These are phyloP conservation scores for Neopestalotiopsis sp. DNA, from an alignment of 2,329 filamentous ascomycete genomes.

Conservation along the genomic window DNA sequence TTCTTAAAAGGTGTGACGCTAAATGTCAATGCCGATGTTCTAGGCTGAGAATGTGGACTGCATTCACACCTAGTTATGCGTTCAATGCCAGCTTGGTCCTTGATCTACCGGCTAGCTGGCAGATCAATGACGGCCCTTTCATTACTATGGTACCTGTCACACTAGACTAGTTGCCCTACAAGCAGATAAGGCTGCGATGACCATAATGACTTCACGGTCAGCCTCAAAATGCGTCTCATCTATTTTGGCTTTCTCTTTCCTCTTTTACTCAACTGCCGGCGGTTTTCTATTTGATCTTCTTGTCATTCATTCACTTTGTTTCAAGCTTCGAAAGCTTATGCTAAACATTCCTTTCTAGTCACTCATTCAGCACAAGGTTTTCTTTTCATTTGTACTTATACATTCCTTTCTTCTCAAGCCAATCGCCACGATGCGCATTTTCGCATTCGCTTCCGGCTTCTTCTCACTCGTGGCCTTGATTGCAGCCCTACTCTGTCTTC, in stretches of 20 bases:
- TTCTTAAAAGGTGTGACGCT: not conserved
- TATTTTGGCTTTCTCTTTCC: not conserved
- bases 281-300: not conserved
- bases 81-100: not conserved
- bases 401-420: not conserved
- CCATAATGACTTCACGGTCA: not conserved
- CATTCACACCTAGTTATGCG: no score
- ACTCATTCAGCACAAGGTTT: not conserved
- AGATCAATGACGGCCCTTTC: not conserved
- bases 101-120: not conserved
- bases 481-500: not conserved
- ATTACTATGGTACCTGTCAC: not conserved
- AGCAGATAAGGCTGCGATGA: not conserved
- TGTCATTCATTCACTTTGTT: not conserved
- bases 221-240: not conserved
- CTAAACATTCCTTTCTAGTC: not conserved
- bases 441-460: not conserved
- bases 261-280: not conserved
- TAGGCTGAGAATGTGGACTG: not conserved
- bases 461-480: not conserved
- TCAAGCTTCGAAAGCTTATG: not conserved
- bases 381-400: not conserved
- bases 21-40: not conserved
- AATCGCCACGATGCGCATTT: not conserved
- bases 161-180: not conserved